A percentile compares a stretch with the other conserved stretches of the same genome.
Evolutionary conservation across 2,329 filamentous ascomycete genomes (phyloP).

Genomic region (Tolypocladium album): DNA sequence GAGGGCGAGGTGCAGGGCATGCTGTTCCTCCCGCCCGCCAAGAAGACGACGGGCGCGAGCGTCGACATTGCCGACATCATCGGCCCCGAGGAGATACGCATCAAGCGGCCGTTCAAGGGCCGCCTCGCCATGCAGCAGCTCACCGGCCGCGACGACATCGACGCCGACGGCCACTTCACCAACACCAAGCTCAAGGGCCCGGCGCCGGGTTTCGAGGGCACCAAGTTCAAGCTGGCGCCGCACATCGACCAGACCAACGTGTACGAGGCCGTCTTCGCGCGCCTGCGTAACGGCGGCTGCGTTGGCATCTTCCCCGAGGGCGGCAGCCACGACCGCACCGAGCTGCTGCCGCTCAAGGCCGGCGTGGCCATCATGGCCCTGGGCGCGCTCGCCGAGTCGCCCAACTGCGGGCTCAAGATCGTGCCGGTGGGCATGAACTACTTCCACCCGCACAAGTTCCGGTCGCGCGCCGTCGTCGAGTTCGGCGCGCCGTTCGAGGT

Average conservation of each 20-base stretch:
- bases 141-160: slow-evolving; percentile 67
- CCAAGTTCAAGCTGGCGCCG: slow-evolving; percentile 77
- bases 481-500: slow-evolving; percentile 87
- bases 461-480: slow-evolving; percentile 88
- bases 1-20: slow-evolving; percentile 71
- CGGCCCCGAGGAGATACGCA: slow-evolving; percentile 66
- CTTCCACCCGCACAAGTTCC: slow-evolving; percentile 97
- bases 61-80: slow-evolving; percentile 75
- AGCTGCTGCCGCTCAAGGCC: slow-evolving; percentile 85
- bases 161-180: slow-evolving; percentile 52
- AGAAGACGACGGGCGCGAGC: slow-evolving; percentile 65
- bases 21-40: slow-evolving; percentile 75
- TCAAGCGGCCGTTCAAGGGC: slow-evolving; percentile 82
- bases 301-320: slow-evolving; percentile 97
- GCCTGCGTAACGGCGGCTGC: slow-evolving; percentile 72
- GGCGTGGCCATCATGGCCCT: slow-evolving; percentile 97
- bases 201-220: slow-evolving; percentile 59
- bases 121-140: slow-evolving; percentile 67
- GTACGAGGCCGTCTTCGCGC: slow-evolving; percentile 84
- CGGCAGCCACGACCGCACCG: slow-evolving; percentile 88
- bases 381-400: slow-evolving; percentile 74
- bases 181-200: slow-evolving; percentile 42
- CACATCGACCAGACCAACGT: slow-evolving; percentile 91
- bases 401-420: slow-evolving; percentile 83
- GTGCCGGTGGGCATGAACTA: slow-evolving; percentile 99